Evolutionary conservation across 768 basidiomycete genomes (phyloP).

Genomic region (Mycena maculata): DNA sequence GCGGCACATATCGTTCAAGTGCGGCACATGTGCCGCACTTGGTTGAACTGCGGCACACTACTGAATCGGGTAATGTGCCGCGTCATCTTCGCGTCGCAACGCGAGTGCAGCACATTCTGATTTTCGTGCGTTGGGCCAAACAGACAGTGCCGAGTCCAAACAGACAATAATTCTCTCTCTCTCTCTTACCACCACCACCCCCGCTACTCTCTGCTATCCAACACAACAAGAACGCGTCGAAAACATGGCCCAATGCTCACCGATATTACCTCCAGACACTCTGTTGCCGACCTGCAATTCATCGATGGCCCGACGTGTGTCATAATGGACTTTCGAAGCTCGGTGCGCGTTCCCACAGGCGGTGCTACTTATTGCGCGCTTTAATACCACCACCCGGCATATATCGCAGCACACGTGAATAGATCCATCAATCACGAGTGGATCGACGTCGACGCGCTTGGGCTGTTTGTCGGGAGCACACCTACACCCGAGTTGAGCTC

Average conservation of each 20-base stretch:
- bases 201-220: neutral
- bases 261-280: neutral
- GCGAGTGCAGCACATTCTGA: no score
- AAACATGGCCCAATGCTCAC: neutral
- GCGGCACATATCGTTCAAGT: no score
- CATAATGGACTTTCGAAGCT: neutral
- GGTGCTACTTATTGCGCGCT: neutral
- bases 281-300: neutral
- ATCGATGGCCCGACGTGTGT: neutral
- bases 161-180: neutral
- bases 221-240: neutral
- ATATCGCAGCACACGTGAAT: neutral
- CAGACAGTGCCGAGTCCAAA: neutral
- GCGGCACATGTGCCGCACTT: no score
- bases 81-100: no score
- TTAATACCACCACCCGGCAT: neutral
- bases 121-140: no score
- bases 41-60: no score
- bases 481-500: neutral
- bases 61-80: no score
- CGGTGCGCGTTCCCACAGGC: neutral
- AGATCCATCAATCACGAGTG: neutral
- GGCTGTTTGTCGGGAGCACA: neutral
- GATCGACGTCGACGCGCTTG: neutral
- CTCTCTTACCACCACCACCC: neutral